A percentile compares a stretch with the other conserved stretches of the same genome.
Evolutionary conservation across 1,284 basidiomycete genomes (phyloP).

Genomic region (Apiotrichum siamense): DNA sequence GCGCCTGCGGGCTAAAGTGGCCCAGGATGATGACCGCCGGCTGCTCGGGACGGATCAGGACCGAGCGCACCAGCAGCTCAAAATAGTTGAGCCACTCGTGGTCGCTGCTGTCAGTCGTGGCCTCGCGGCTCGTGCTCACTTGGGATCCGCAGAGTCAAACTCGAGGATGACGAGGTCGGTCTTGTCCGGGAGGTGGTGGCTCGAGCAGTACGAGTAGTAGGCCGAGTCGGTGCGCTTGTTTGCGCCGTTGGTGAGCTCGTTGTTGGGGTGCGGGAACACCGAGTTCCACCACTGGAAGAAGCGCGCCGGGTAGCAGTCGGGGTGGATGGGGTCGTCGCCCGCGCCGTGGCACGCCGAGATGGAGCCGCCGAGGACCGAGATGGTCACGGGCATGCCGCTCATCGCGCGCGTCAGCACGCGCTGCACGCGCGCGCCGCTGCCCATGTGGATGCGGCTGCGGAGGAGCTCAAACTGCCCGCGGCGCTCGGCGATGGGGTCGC

Average conservation of each 20-base stretch:
- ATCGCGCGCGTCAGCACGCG: conserved; percentile 77
- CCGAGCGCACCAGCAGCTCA: conserved; percentile 81
- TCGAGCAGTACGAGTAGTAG: conserved; percentile 87
- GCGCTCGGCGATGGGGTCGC: conserved; percentile 67
- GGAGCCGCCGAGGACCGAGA: conserved; percentile 86
- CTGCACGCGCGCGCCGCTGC: conserved; percentile 76
- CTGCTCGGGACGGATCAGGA: conserved; percentile 76
- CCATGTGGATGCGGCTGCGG: conserved; percentile 70
- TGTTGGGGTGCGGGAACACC: conserved; percentile 87
- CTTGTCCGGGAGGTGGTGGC: conserved; percentile 82
- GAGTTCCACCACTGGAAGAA: conserved; percentile 95
- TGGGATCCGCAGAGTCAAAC: conserved; percentile 78
- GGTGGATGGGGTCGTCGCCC: conserved; percentile 80
- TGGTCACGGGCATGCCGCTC: conserved; percentile 77
- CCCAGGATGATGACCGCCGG: conserved; percentile 86
- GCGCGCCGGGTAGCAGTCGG: conserved; percentile 76
- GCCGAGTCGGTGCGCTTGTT: conserved; percentile 79
- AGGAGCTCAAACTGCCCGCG: conserved; percentile 71
- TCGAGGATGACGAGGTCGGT: conserved; percentile 90
- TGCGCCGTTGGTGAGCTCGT: conserved; percentile 91
- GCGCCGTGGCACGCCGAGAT: conserved; percentile 90
- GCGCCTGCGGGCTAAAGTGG: conserved; percentile 80
- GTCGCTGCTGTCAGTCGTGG: conserved; percentile 52
- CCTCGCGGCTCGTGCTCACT: conserved; percentile 53
- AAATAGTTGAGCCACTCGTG: conserved; percentile 70